phyloP scores from a whole-genome alignment of 2,329 filamentous ascomycete species.

The Xylariaceae sp. region DNA sequence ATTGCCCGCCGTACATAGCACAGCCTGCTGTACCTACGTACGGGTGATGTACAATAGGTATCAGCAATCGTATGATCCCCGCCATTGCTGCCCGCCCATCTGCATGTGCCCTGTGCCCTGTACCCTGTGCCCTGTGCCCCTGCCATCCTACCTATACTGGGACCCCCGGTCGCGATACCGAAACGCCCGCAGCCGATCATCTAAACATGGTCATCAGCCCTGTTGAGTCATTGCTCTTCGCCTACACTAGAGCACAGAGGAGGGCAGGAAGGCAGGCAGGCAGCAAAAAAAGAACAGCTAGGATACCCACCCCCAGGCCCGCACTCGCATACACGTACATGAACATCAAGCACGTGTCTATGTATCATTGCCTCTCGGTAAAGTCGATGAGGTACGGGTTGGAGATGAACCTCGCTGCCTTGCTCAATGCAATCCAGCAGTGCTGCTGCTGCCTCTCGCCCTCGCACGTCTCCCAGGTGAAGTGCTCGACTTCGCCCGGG shows the following conservation, averaged over 20 bases:
- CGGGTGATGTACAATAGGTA: no score
- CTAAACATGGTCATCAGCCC: conserved; percentile 4
- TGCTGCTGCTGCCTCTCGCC: conserved; percentile 28
- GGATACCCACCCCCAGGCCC: no score
- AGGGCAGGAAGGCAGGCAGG: no score
- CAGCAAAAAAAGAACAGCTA: no score
- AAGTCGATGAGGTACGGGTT: conserved; percentile 39
- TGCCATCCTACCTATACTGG: no score
- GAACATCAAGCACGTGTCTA: neutral
- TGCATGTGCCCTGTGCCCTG: conserved; percentile 11
- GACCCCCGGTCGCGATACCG: conserved; percentile 9
- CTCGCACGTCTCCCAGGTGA: conserved; percentile 36
- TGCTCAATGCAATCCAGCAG: conserved; percentile 35
- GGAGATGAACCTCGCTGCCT: conserved; percentile 29
- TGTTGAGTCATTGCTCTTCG: conserved; percentile 9
- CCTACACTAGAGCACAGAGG: no score
- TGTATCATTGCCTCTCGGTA: conserved; percentile 10
- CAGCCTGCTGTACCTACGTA: no score
- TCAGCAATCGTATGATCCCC: no score
- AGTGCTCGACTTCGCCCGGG: conserved; percentile 38
- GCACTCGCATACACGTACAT: no score
- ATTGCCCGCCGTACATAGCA: no score
- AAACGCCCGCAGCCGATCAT: conserved; percentile 11
- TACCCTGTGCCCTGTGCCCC: neutral
- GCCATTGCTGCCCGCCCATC: conserved; percentile 12